Conservation (phyloP, 805 yeast species). For the Suhomyces vadensis region DNA sequence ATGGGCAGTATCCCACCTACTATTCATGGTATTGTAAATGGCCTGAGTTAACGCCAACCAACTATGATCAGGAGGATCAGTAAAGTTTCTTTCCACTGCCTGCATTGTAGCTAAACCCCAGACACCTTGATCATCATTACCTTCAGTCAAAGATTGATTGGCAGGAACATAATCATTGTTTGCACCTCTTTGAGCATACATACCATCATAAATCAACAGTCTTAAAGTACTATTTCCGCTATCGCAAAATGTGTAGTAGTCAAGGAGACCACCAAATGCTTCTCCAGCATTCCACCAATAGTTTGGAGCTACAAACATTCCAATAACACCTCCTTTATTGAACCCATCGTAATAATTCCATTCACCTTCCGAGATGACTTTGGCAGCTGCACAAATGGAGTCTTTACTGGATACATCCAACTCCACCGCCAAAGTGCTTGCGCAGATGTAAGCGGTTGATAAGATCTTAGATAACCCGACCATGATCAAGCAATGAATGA, state of each 20-base stretch:
- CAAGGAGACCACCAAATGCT: constrained; percentile 49
- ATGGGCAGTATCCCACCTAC: constrained; percentile 73
- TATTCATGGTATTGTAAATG: constrained; percentile 85
- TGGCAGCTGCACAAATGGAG: constrained; percentile 45
- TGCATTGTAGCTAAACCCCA: constrained; percentile 50
- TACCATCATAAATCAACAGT: constrained; percentile 34
- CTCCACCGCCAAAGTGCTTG: constrained; percentile 25
- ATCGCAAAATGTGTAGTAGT: constrained; percentile 42
- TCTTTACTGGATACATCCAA: constrained; percentile 40
- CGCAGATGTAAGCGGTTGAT: background rate
- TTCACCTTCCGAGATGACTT: constrained; percentile 36
- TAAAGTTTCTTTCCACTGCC: constrained; percentile 47
- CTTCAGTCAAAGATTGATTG: constrained; percentile 49
- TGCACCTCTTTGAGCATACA: constrained; percentile 46
- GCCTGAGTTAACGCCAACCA: constrained; percentile 90
- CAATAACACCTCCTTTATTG: constrained; percentile 45
- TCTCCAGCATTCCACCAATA: constrained; percentile 59
- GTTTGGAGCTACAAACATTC: constrained; percentile 47
- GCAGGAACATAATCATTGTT: constrained; percentile 44
- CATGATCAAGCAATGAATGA: too few species aligned
- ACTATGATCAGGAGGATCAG: constrained; percentile 59
- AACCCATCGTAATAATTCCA: constrained; percentile 48
- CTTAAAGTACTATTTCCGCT: constrained; percentile 32
- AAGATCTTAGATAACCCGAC: background rate
- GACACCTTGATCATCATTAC: constrained; percentile 55